phyloP scores from a whole-genome alignment of 169 alveolate species.

The Plasmodium fragile region DNA sequence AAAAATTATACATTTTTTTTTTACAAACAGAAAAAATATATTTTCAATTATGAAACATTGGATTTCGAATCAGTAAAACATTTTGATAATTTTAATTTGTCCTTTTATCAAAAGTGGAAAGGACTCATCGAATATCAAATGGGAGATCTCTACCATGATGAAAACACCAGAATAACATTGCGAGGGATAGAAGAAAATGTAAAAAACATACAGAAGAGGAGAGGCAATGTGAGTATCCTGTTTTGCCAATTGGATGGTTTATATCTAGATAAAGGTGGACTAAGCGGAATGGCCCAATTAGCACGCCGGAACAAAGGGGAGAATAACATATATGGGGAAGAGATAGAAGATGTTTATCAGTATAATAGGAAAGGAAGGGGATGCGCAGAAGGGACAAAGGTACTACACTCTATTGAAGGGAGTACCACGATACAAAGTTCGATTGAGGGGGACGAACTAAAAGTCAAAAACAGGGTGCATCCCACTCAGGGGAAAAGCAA shows the following conservation, averaged over 20 bases:
- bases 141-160: background rate
- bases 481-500: background rate
- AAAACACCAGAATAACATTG: background rate
- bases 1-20: constrained; percentile 70
- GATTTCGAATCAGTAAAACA: constrained; percentile 82
- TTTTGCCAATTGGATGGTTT: constrained; percentile 16
- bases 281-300: background rate
- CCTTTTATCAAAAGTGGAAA: constrained; percentile 76
- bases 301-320: background rate
- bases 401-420: background rate
- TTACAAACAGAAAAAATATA: constrained; percentile 80
- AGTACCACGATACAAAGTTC: background rate
- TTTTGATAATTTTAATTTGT: constrained; percentile 78
- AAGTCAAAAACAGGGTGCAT: background rate
- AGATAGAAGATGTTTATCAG: background rate
- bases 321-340: background rate
- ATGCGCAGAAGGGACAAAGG: background rate
- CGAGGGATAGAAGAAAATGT: constrained; percentile 59
- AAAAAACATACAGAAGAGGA: background rate
- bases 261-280: background rate
- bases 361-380: background rate
- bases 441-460: background rate
- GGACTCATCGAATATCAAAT: constrained; percentile 73
- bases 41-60: constrained; percentile 68
- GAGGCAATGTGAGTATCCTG: background rate